Base-by-base conservation (phyloP, 306 rosid genomes). In the Trifolium fragiferum region DNA sequence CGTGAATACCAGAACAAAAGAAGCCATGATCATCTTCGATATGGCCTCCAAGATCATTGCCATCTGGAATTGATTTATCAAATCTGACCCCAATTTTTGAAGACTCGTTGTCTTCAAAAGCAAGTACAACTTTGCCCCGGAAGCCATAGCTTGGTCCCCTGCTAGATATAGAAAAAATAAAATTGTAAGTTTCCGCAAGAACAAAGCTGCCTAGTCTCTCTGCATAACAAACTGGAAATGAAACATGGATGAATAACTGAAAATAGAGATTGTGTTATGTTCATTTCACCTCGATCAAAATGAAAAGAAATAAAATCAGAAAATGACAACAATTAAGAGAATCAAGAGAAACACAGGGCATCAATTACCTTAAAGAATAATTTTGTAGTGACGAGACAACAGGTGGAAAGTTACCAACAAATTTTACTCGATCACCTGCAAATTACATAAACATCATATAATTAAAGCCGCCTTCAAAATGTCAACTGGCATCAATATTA, bases 31-130 rank as follows among this genome's bases (percentile, higher is more conserved):
- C 93, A 69, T 80, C 92, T 82, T 93, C 98, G 25, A 97, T 91
- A 73, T 66, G 88, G 51, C 98, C 98, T 27, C 98, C 98, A 40
- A 93, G 96, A 75, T 93, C 90, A 83, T 89, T 93, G 15, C 98
- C 98, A 80, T 91, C 96, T 40, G 87, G 91, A 81, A 93, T 88
- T 40, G 96, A 83, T 81, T 93, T 93, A 59, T 93, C 97, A 85
- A 93, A 93, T 72, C 97, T 85, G 84, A 93, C 98, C 68, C 98
- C 98, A 81, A 93, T 84, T 89, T 93, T 93, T 44, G 98, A 86
- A 69, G 88, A 85, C 13, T 83, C 90, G 21, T 93, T 93, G 49
- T 89, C 98, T 87, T 93, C 97, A 80, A 93, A 93, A 72, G 96
- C 71, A 77, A 91, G 98, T 43, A 93, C 68, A 85, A 93, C 97